Evolutionary conservation across 345 rosid genomes (phyloP).

Genomic region (Reutealis trisperma): DNA sequence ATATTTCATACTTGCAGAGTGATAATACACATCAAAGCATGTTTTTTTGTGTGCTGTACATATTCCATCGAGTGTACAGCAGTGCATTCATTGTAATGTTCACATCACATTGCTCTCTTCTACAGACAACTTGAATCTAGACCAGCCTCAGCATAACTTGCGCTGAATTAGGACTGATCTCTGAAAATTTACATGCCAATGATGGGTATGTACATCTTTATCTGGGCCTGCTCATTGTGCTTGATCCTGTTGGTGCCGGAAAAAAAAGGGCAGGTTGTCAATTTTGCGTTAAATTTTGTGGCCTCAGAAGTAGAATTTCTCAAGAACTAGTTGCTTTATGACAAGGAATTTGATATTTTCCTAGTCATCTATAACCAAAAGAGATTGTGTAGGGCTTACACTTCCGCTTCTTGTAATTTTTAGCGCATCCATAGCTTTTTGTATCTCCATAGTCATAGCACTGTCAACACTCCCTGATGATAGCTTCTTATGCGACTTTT

Average conservation of each 20-base stretch:
- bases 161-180: background rate
- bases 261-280: no score
- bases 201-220: background rate
- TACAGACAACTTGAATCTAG: background rate
- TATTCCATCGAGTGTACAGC: no score
- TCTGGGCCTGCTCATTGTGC: background rate
- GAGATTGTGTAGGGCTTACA: slow-evolving; percentile 58
- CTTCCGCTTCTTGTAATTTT: slow-evolving; percentile 60
- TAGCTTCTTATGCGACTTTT: slow-evolving; percentile 78
- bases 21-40: no score
- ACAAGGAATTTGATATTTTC: no score
- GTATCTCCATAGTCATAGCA: slow-evolving; percentile 98
- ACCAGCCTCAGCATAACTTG: background rate
- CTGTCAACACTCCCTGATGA: slow-evolving; percentile 98
- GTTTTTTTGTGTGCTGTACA: no score
- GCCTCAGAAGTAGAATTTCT: no score
- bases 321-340: no score
- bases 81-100: no score
- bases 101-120: background rate
- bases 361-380: slow-evolving; percentile 43
- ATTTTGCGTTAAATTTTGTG: no score
- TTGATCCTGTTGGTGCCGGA: no score
- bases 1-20: no score
- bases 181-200: background rate
- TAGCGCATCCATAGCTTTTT: slow-evolving; percentile 84